Evolutionary conservation across 768 basidiomycete genomes (phyloP), one percentile per base, ranked within the genome.

Genomic region (Amanita molliuscula): DNA sequence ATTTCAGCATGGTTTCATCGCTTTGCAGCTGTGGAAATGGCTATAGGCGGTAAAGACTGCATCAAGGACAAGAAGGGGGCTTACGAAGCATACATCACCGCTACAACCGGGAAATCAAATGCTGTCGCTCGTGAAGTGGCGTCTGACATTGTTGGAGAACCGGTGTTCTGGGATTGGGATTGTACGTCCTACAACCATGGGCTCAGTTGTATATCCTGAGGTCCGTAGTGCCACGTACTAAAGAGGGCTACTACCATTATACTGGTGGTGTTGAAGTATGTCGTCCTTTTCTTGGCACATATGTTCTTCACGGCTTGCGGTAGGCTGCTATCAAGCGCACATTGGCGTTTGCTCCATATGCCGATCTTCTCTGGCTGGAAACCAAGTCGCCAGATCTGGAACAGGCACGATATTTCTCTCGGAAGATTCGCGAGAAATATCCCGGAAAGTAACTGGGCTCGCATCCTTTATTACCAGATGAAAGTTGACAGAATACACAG

Each of bases 321-420:
- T 50, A 81, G 78, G 76, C 86, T 5, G 93, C 91, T 9, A 78
- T 92, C 61, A 83, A 85, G 57, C 85, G 92, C 31, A 79, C 81
- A 3, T 71, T 84, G 53, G 77, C 79, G 18, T 96, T 82, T 59
- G 86, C 90, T 0, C 88, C 88, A 16, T 86, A 90, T 57, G 83
- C 90, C 11, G 92, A 96, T 64, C 75, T 94, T 56, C 70, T 94
- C 40, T 96, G 92, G 93, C 75, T 94, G 38, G 93, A 95, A 70
- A 96, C 93, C 2, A 92, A 89, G 58, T 74, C 75, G n/a, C 92
- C 93, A 7, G 77, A 91, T 61, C 71, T 95, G 20, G 73, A 81
- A 51, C 79, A 91, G 61, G 92, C 92, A 2, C 73, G 79, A 29
- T 76, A 72, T 28, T 91, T 94, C 64, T 83, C 92, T 2, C 69